Conservation (phyloP, 768 basidiomycete genomes). For the Boletus huronensis region DNA sequence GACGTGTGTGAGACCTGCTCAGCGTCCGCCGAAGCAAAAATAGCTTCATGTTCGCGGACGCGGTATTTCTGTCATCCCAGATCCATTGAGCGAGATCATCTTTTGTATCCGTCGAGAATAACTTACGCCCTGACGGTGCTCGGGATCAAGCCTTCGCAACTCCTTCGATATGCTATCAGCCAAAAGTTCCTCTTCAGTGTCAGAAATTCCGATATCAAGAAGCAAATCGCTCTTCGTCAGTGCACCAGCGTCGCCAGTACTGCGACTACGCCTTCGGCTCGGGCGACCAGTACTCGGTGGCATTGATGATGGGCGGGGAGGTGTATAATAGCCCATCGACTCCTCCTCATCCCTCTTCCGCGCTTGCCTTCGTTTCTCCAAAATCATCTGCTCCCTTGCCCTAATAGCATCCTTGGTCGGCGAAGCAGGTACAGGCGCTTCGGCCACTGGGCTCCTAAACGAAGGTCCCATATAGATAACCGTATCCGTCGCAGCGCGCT, state of each 20-base stretch:
- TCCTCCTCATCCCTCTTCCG: constrained; percentile 52
- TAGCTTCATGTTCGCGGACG: constrained; percentile 74
- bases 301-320: constrained; percentile 26
- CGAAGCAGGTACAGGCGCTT: constrained; percentile 39
- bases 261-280: constrained; percentile 67
- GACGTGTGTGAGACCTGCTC: constrained; percentile 70
- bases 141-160: constrained; percentile 52
- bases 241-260: constrained; percentile 68
- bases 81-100: constrained; percentile 1
- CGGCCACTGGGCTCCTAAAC: constrained; percentile 32
- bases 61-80: constrained; percentile 61
- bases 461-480: constrained; percentile 30
- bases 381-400: constrained; percentile 61
- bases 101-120: neutral
- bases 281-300: constrained; percentile 42
- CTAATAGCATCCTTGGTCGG: constrained; percentile 66
- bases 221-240: constrained; percentile 33
- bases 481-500: constrained; percentile 54
- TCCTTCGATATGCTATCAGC: constrained; percentile 73
- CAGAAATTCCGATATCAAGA: constrained; percentile 37
- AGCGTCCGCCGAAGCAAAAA: constrained; percentile 74
- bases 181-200: constrained; percentile 51
- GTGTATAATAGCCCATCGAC: constrained; percentile 34
- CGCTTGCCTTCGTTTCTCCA: constrained; percentile 65
- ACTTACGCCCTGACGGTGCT: constrained; percentile 26